Evolutionary conservation across 352 stramenopile genomes (phyloP).

Genomic region (Phytophthora multivora): DNA sequence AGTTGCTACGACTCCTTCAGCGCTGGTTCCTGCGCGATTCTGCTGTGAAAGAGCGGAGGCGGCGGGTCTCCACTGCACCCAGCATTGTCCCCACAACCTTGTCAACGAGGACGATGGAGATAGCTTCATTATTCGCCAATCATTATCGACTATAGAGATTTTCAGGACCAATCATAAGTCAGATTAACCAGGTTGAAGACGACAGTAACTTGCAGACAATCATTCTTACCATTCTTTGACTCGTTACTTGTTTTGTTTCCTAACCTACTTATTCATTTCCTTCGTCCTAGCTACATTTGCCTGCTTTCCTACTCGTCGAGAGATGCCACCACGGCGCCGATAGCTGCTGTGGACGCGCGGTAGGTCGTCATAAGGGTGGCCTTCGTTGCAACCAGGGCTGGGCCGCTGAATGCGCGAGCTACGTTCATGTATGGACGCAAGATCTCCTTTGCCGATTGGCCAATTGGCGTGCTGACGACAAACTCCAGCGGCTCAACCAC

Average conservation of each 20-base stretch:
- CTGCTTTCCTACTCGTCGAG: constrained; percentile 47
- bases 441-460: constrained; percentile 55
- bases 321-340: constrained; percentile 69
- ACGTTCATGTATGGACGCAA: constrained; percentile 73
- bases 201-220: background rate
- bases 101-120: constrained; percentile 4
- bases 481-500: constrained; percentile 79
- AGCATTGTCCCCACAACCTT: constrained; percentile 19
- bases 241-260: constrained; percentile 4
- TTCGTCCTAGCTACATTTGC: background rate
- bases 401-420: constrained; percentile 68
- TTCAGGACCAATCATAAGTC: constrained; percentile 11
- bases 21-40: background rate
- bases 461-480: constrained; percentile 64
- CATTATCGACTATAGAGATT: background rate
- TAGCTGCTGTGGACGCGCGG: constrained; percentile 63
- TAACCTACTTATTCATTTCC: background rate
- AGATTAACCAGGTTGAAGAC: background rate
- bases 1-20: background rate
- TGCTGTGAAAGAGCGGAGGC: background rate
- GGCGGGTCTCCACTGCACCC: constrained; percentile 1
- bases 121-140: constrained; percentile 19
- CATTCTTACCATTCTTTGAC: constrained; percentile 20
- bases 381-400: constrained; percentile 65
- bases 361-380: constrained; percentile 78